Evolutionary conservation across 352 stramenopile genomes (phyloP).

Genomic region (Globisporangium iwayamae): DNA sequence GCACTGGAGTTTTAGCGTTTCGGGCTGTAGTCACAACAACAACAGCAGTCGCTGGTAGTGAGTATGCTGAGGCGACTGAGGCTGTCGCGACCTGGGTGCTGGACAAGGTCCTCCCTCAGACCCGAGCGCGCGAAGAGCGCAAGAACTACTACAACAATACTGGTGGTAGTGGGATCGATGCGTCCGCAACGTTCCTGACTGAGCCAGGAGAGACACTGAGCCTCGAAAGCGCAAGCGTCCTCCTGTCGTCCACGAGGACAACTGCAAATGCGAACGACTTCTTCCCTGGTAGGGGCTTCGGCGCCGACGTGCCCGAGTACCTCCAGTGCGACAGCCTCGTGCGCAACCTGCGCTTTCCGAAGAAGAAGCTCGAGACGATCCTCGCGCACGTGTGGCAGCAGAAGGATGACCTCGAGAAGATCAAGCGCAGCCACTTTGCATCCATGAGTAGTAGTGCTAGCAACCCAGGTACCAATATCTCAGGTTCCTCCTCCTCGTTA

Average conservation of each 20-base stretch:
- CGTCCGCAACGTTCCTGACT: constrained; percentile 40
- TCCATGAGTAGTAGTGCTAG: background rate
- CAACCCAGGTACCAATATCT: background rate
- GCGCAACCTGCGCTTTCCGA: constrained; percentile 49
- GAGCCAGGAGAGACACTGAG: constrained; percentile 31
- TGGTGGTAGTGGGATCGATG: background rate
- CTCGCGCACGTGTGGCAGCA: constrained; percentile 59
- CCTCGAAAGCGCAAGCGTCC: constrained; percentile 3
- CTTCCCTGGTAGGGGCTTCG: constrained; percentile 31
- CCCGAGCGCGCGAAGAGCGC: constrained; percentile 6
- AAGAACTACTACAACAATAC: constrained; percentile 9
- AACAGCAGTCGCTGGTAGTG: background rate
- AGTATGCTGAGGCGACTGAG: constrained; percentile 19
- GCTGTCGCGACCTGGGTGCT: constrained; percentile 16
- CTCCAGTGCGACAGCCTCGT: constrained; percentile 61
- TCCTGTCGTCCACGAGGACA: constrained; percentile 5
- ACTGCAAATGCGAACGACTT: constrained; percentile 26
- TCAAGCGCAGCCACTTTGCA: constrained; percentile 24
- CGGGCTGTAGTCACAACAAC: background rate
- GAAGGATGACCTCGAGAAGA: constrained; percentile 48
- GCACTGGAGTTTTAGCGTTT: too few species aligned
- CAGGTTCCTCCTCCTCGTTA: background rate
- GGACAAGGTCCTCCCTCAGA: constrained; percentile 17
- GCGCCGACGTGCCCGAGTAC: constrained; percentile 40
- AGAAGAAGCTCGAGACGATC: constrained; percentile 38